phyloP scores from a whole-genome alignment of 495 filamentous ascomycete genomes.

The Penicillium simplicissimum region DNA sequence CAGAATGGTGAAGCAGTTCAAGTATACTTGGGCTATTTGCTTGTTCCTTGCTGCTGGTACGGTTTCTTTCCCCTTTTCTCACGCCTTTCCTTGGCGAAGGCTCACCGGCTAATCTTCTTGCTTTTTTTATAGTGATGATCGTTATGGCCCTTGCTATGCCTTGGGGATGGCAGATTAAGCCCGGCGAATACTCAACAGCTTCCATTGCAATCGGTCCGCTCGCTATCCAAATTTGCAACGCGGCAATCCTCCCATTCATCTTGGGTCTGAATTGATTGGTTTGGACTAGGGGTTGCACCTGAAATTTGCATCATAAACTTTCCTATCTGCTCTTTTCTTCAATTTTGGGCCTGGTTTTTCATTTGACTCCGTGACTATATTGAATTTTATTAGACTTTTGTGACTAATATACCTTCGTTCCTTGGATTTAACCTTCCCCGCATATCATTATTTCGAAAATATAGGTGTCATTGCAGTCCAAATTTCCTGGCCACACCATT shows the following conservation, averaged over 20 bases:
- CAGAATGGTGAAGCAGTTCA: slow-evolving; percentile 35
- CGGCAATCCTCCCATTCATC: slow-evolving; percentile 11
- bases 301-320: too few relatives aligned
- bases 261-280: slow-evolving; percentile 10
- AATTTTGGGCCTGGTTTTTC: too few relatives aligned
- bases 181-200: slow-evolving; percentile 26
- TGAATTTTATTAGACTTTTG: too few relatives aligned
- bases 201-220: slow-evolving; percentile 36
- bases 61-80: slow-evolving; percentile 22
- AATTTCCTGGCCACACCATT: too few relatives aligned
- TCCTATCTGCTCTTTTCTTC: too few relatives aligned
- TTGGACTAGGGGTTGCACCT: too few relatives aligned
- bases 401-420: too few relatives aligned
- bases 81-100: neutral
- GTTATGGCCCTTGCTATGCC: slow-evolving; percentile 27
- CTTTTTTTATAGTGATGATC: slow-evolving; percentile 5
- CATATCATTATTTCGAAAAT: too few relatives aligned
- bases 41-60: slow-evolving; percentile 29
- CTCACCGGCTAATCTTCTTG: slow-evolving; percentile 11
- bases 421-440: too few relatives aligned
- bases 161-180: slow-evolving; percentile 34
- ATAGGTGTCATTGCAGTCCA: too few relatives aligned
- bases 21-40: slow-evolving; percentile 37
- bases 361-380: too few relatives aligned
- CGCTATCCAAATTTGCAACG: slow-evolving; percentile 28